Conservation (phyloP, 306 rosid genomes). For the Prunus persica region Prunus_persica_NCBIv2 NC_034010.1:21762001-21762500, state of each 20-base stretch:
- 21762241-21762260: too few species aligned
- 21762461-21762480: neutral
- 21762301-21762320: neutral
- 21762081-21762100: neutral
- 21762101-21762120: too few species aligned
- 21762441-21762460: neutral
- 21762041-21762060: slow-evolving; percentile 12
- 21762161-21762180: neutral
- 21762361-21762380: neutral
- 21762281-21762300: neutral
- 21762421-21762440: neutral
- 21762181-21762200: neutral
- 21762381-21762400: neutral
- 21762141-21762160: neutral
- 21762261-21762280: neutral
- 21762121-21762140: neutral
- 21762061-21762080: neutral
- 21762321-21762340: neutral
- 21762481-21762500: neutral
- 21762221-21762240: neutral
- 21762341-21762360: neutral
- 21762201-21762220: neutral
- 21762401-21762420: neutral
- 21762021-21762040: slow-evolving; percentile 26
- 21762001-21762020: slow-evolving; percentile 87